Evolutionary conservation across 1,284 basidiomycete species (phyloP).

Genomic region (Pascua sp.): DNA sequence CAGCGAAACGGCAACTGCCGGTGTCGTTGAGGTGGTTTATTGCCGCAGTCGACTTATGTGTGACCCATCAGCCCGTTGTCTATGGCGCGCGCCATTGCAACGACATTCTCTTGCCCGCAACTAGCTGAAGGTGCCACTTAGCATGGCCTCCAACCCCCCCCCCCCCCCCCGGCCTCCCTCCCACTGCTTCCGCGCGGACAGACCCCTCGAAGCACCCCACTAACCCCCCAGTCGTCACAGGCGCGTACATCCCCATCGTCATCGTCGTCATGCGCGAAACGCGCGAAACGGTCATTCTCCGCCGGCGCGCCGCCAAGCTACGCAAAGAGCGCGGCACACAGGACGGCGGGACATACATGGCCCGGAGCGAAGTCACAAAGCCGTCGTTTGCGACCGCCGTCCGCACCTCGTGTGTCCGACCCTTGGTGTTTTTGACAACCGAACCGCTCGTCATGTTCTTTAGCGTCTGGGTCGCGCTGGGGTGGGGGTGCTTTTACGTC

Average conservation of each 20-base stretch:
- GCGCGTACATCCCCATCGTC: conserved; percentile 35
- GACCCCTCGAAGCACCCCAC: not conserved
- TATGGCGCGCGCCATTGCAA: too few species aligned
- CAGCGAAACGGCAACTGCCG: too few species aligned
- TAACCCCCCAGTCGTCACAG: conserved; percentile 23
- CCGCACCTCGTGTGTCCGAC: conserved; percentile 33
- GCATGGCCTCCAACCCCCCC: too few species aligned
- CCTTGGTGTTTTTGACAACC: conserved; percentile 58
- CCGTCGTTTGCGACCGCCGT: conserved; percentile 34
- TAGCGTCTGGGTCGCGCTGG: conserved; percentile 70
- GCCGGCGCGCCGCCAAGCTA: conserved; percentile 33
- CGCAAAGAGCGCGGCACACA: conserved; percentile 36
- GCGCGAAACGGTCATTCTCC: conserved; percentile 41
- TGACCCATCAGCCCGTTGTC: too few species aligned
- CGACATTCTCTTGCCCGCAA: too few species aligned
- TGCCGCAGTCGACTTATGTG: too few species aligned
- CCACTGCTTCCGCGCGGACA: not conserved
- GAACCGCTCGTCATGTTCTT: conserved; percentile 73
- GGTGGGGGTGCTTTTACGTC: conserved; percentile 73
- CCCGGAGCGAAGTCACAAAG: conserved; percentile 45
- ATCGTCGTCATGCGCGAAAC: conserved; percentile 44
- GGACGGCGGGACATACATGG: conserved; percentile 44
- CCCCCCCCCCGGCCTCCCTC: not conserved
- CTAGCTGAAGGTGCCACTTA: too few species aligned
- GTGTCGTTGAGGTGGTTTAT: too few species aligned